Evolutionary conservation across 1,284 basidiomycete genomes (phyloP).

Genomic region (Rhodotorula sp.): DNA sequence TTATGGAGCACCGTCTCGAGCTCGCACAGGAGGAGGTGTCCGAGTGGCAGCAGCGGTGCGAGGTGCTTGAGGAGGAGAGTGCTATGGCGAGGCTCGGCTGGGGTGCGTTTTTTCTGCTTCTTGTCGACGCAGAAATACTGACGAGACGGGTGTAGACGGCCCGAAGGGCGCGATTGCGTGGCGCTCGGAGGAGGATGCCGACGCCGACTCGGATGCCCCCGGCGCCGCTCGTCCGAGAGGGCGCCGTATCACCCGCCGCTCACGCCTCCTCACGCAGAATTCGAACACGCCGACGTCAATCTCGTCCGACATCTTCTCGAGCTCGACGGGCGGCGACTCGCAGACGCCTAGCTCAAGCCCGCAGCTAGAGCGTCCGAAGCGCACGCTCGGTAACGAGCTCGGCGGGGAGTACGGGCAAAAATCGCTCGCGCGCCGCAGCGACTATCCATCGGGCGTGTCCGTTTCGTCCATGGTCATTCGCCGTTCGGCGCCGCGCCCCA

Average conservation of each 20-base stretch:
- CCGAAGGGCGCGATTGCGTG: constrained; percentile 21
- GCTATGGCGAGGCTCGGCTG: constrained; percentile 52
- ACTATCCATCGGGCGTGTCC: not conserved
- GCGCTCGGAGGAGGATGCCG: constrained; percentile 18
- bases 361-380: constrained; percentile 11
- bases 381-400: constrained; percentile 63
- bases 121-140: not conserved
- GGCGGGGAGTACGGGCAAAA: constrained; percentile 50
- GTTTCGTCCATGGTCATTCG: not conserved
- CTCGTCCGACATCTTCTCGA: constrained; percentile 5
- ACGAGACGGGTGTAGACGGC: constrained; percentile 1
- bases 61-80: constrained; percentile 63
- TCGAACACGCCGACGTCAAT: not conserved
- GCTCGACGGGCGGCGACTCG: not conserved
- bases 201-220: constrained; percentile 5
- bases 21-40: constrained; percentile 69
- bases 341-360: constrained; percentile 3
- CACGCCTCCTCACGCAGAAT: not conserved
- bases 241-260: constrained; percentile 9
- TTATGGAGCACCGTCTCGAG: constrained; percentile 64
- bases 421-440: constrained; percentile 27
- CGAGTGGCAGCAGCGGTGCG: constrained; percentile 68
- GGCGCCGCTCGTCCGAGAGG: not conserved
- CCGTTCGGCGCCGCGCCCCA: not conserved
- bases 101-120: constrained; percentile 24